A percentile compares a stretch with the other conserved stretches of the same genome.
Evolutionary conservation across 2,329 filamentous ascomycete genomes (phyloP).

Genomic region (Paradendryphiella salina): DNA sequence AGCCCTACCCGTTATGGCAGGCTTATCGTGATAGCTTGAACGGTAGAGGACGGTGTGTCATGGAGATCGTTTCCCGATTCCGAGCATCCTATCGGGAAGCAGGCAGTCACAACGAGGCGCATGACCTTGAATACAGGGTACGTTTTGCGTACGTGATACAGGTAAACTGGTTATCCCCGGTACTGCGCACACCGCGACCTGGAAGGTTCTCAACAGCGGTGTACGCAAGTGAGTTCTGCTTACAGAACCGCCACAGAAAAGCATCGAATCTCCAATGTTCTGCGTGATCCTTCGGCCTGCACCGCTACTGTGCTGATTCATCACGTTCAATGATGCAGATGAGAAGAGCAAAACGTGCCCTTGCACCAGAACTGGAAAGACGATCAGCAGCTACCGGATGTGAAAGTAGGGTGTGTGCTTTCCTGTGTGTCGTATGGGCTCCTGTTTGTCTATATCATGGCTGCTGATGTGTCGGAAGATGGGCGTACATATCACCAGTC

Average conservation of each 20-base stretch:
- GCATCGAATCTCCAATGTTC: background rate
- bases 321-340: background rate
- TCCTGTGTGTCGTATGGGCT: background rate
- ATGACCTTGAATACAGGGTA: no score
- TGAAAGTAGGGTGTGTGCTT: background rate
- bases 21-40: no score
- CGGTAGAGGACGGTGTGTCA: no score
- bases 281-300: background rate
- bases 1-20: background rate
- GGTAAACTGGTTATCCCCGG: no score
- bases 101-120: background rate
- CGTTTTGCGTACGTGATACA: no score
- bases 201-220: background rate
- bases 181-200: background rate
- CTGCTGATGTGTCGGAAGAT: background rate
- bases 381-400: conserved; percentile 1
- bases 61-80: background rate
- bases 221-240: background rate
- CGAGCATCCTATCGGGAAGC: background rate
- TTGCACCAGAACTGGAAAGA: background rate
- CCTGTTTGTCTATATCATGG: background rate
- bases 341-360: conserved; percentile 10
- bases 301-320: conserved; percentile 10
- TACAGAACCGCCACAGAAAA: background rate
- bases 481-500: conserved; percentile 6